Percentiles rank a stretch among this genome's conserved stretches.
These are phyloP conservation scores for Mycena rebaudengoi DNA, from an alignment of 768 basidiomycete species.

Conservation along the genomic window DNA sequence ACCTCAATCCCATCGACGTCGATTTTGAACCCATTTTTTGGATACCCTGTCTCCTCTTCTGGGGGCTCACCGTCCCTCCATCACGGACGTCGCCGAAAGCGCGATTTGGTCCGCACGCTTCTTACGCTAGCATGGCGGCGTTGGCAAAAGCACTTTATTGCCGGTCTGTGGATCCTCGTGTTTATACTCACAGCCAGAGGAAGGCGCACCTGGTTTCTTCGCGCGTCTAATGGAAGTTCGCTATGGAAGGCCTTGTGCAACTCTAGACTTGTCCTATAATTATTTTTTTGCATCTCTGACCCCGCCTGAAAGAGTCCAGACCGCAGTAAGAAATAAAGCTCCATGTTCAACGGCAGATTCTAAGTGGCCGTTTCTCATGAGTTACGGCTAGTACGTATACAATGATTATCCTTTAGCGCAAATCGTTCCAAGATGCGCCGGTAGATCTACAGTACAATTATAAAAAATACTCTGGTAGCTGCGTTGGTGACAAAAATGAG, in stretches of 20 bases:
- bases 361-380: not conserved
- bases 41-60: conserved; percentile 63
- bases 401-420: conserved; percentile 11
- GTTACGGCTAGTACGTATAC: conserved; percentile 7
- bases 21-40: conserved; percentile 75
- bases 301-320: not conserved
- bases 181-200: conserved; percentile 34
- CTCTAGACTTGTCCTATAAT: conserved; percentile 3
- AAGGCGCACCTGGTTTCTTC: conserved; percentile 24
- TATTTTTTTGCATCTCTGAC: not conserved
- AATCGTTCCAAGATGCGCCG: not conserved
- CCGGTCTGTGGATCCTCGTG: conserved; percentile 42
- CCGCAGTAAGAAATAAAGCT: too few species aligned
- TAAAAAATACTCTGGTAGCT: conserved; percentile 87
- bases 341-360: conserved; percentile 1
- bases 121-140: conserved; percentile 70
- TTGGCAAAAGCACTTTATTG: conserved; percentile 59
- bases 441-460: too few species aligned
- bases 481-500: conserved; percentile 2
- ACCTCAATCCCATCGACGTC: conserved; percentile 53
- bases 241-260: not conserved
- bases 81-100: conserved; percentile 72
- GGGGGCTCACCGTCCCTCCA: conserved; percentile 53
- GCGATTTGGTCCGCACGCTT: conserved; percentile 73
- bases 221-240: not conserved